Percentiles rank a stretch among this genome's conserved stretches.
These are phyloP conservation scores for Starmerella stellata DNA, from an alignment of 805 yeast species.

Conservation along the genomic window DNA sequence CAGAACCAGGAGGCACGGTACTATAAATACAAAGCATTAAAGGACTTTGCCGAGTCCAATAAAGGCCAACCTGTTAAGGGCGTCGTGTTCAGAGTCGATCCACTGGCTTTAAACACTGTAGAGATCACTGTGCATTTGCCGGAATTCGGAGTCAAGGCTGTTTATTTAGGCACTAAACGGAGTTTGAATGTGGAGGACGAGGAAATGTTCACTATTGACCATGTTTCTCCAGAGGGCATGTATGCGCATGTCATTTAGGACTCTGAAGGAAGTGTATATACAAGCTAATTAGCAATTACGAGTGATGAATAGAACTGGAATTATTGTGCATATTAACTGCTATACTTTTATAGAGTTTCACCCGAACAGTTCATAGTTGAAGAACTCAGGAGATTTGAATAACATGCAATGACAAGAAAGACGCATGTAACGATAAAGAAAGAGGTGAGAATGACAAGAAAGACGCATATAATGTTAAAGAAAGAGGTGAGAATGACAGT, in stretches of 20 bases:
- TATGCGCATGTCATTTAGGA: background rate
- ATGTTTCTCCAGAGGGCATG: constrained; percentile 1
- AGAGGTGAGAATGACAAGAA: too few species aligned
- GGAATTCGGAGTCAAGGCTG: background rate
- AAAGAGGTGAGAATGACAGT: too few species aligned
- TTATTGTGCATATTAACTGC: too few species aligned
- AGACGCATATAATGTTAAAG: too few species aligned
- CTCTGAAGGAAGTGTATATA: too few species aligned
- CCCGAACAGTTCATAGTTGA: too few species aligned
- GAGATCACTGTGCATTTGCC: background rate
- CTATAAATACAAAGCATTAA: background rate
- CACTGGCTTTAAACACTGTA: background rate
- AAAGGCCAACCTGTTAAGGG: background rate
- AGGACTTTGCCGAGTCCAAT: background rate
- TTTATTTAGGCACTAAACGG: background rate
- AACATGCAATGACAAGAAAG: too few species aligned
- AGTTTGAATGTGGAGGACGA: background rate
- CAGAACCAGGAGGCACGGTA: background rate
- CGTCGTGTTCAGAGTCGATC: background rate
- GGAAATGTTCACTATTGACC: background rate
- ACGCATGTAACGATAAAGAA: too few species aligned
- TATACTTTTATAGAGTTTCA: too few species aligned
- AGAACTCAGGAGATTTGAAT: too few species aligned
- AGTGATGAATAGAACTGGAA: too few species aligned
- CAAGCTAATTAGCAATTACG: too few species aligned